A percentile compares a stretch with the other conserved stretches of the same genome.
Evolutionary conservation across 169 alveolate genomes (phyloP).

Genomic region (Babesia caballi): DNA sequence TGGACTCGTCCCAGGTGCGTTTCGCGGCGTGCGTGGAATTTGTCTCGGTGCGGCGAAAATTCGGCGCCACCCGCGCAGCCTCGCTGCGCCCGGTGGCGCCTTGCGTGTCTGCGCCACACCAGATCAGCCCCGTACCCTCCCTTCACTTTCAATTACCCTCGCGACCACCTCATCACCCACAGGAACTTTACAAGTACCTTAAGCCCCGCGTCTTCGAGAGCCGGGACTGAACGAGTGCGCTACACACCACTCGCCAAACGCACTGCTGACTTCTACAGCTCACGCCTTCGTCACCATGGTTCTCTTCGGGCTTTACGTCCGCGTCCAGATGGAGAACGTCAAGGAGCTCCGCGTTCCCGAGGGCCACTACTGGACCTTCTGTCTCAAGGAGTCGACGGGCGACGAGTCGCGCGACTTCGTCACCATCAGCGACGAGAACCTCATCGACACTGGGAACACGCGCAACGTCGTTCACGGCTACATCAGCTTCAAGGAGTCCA

Average conservation of each 20-base stretch:
- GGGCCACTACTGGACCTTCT: constrained; percentile 52
- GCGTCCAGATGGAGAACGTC: constrained; percentile 58
- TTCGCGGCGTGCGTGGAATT: not conserved
- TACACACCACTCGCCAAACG: no score
- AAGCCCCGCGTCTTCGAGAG: not conserved
- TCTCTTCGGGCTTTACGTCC: constrained; percentile 46
- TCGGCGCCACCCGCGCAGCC: no score
- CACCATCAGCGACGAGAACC: constrained; percentile 42
- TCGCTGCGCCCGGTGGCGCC: no score
- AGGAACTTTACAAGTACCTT: constrained; percentile 18
- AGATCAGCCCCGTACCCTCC: no score
- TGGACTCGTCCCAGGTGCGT: constrained; percentile 51
- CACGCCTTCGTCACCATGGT: constrained; percentile 41
- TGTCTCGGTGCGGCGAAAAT: not conserved
- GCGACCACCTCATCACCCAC: no score
- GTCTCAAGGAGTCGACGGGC: constrained; percentile 51
- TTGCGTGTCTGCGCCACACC: no score
- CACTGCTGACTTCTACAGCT: no score
- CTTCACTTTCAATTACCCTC: no score
- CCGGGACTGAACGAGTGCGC: not conserved
- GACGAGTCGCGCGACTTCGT: constrained; percentile 53
- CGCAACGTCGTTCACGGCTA: constrained; percentile 51
- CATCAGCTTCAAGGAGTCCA: constrained; percentile 52
- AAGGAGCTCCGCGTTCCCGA: constrained; percentile 43
- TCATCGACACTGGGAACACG: constrained; percentile 53